Evolutionary conservation across 352 stramenopile genomes (phyloP).

Genomic region (Elongisporangium senticosum): DNA sequence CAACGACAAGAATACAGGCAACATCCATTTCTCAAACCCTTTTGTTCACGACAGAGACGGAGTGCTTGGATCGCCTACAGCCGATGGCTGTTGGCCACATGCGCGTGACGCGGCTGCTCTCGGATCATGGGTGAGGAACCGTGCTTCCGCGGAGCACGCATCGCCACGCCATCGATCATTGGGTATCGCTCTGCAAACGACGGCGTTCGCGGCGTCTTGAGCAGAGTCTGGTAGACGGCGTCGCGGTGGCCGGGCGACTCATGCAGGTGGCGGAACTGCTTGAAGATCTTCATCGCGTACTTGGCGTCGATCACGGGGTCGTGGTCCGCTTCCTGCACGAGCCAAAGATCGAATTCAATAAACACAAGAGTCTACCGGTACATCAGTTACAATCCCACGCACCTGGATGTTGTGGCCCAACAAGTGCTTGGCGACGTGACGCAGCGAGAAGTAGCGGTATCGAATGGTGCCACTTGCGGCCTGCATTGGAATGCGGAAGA

Average conservation of each 20-base stretch:
- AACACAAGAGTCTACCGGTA: background rate
- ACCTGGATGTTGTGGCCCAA: conserved; percentile 78
- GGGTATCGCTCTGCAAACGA: conserved; percentile 81
- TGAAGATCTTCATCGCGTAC: conserved; percentile 89
- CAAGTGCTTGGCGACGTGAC: conserved; percentile 79
- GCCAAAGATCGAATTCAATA: background rate
- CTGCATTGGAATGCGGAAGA: conserved; percentile 82
- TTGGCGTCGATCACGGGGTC: conserved; percentile 82
- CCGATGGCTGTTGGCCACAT: background rate
- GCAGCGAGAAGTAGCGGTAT: conserved; percentile 82
- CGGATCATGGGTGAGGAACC: conserved; percentile 35
- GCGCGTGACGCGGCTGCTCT: conserved; percentile 1
- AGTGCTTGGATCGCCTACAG: conserved; percentile 1
- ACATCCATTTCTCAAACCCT: background rate
- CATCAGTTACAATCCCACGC: background rate
- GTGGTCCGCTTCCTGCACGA: conserved; percentile 57
- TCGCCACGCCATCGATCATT: conserved; percentile 78
- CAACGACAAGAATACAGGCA: background rate
- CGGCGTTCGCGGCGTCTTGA: conserved; percentile 77
- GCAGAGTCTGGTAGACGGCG: conserved; percentile 72
- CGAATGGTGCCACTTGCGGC: conserved; percentile 63
- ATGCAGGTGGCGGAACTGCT: conserved; percentile 78
- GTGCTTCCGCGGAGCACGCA: conserved; percentile 60
- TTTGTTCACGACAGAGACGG: conserved; percentile 1
- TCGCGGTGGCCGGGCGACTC: conserved; percentile 69